Base-by-base conservation (phyloP, 768 basidiomycete species). In the Suillus bovinus region DNA sequence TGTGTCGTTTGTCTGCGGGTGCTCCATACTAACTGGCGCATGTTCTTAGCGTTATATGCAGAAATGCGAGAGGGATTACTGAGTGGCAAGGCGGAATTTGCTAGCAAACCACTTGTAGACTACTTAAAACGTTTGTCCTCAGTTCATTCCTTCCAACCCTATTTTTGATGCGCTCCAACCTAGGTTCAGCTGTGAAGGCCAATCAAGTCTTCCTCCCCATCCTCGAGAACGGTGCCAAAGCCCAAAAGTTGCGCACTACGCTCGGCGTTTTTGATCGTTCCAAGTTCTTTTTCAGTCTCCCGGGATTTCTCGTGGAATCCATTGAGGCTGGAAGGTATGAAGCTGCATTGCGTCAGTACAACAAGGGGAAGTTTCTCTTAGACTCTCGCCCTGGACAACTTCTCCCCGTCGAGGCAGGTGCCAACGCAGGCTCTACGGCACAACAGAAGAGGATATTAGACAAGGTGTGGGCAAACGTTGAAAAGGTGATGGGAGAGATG, bases 241-340 rank as follows among this genome's bases (percentile, higher is more conserved):
- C 96, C 16, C 88, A 94, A 70, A 93, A 95, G 73, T 79, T 99
- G 5, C 88, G 93, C 41, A 93, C 91, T 0, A 98, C 97, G 0
- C 85, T 99, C 7, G 90, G 93, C 38, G 93, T 99, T 22, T 98
- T 99, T 66, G 96, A 99, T 68, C 85, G 94, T 47, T 96, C 93
- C 57, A 96, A 96, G 69, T 99, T 98, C 82, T 93, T 99, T 76
- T 99, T 99, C 83, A 98, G 96, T 70, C 83, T 99, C n/a, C 96
- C 97, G 0, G 89, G 90, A 34, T 88, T 90, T 52, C 85, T 99
- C 27, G 82, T 91, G 27, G 96, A 96, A 71, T 89, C 85, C 20
- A 90, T 99, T 58, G 91, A 96, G 73, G 89, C 89, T 61, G 94
- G 94, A 16, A 91, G 91, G 59, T 99, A 96, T 72, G 97, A 99